Evolutionary conservation across 2,329 filamentous ascomycete genomes (phyloP).

Genomic region (Pseudopithomyces maydicus): DNA sequence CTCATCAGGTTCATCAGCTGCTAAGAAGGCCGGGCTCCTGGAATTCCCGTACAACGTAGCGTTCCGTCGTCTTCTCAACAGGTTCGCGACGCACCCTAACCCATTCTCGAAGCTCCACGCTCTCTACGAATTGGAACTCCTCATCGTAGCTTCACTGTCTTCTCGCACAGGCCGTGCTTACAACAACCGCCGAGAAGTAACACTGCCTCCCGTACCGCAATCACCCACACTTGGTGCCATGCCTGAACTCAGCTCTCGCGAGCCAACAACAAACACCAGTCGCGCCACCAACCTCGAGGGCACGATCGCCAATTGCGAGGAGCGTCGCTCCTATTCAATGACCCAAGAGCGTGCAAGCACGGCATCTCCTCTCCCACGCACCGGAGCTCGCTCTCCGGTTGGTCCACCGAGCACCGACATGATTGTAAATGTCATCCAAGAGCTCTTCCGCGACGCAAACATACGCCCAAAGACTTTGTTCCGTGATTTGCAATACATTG

Average conservation of each 20-base stretch:
- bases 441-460: constrained; percentile 51
- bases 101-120: constrained; percentile 85
- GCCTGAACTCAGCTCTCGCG: constrained; percentile 51
- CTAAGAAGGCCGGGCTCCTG: constrained; percentile 50
- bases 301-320: constrained; percentile 71
- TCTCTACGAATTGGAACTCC: constrained; percentile 78
- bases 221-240: constrained; percentile 52
- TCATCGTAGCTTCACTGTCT: constrained; percentile 77
- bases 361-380: constrained; percentile 45
- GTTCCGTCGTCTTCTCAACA: constrained; percentile 78
- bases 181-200: constrained; percentile 43
- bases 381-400: constrained; percentile 42
- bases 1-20: constrained; percentile 46
- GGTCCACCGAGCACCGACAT: constrained; percentile 49
- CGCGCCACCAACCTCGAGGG: constrained; percentile 63
- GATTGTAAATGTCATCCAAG: constrained; percentile 50
- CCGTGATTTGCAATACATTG: constrained; percentile 60
- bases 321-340: constrained; percentile 67
- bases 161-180: constrained; percentile 57
- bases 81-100: constrained; percentile 88
- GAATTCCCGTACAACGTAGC: constrained; percentile 82
- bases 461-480: constrained; percentile 55
- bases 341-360: constrained; percentile 40
- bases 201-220: constrained; percentile 49
- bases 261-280: constrained; percentile 47